Evolutionary conservation across 1,139 yeast genomes (phyloP), one percentile per base, ranked within the genome.

Genomic region (Geotrichum macrosporum): DNA sequence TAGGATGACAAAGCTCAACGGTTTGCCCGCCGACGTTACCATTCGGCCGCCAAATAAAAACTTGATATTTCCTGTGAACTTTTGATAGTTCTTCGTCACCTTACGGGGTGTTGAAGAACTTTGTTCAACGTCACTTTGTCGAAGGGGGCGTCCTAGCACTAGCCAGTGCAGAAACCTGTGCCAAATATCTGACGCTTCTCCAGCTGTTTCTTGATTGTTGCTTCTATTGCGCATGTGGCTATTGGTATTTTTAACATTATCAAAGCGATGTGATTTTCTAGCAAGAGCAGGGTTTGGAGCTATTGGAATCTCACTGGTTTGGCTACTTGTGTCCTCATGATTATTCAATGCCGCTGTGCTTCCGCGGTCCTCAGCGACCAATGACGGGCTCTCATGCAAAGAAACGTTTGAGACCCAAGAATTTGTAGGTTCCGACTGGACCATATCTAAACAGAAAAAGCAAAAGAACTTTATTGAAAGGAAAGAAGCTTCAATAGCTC

Each of bases 11-110:
- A 39, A 68, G 55, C 24, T 77, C 74, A 47, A 58, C 53, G 51
- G 70, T 62, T 50, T 68, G 67, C 46, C 71, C 15, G 50, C 51
- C 0, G 65, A 65, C 1, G 74, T 64, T 31, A 79, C 65, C 39
- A 80, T 60, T 33, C 88, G 64, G 0, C 94, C 94, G 5, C 94
- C 94, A 48, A 77, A 67, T 3, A 81, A 63, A 62, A 75, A 84
- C 3, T 76, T 48, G 40, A 66, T 66, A 33, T 66, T 67, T 38
- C 63, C 57, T n/a, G 54, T 67, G 61, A 66, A 73, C 63, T 57
- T 71, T 66, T 58, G 63, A 70, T 69, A 55, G 70, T 62, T 65
- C 27, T 43, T 43, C 15, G 20, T 19, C n/a, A n/a, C 8, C 4
- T 20, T 10, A 16, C 20, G 20, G 37, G 21, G 5, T 50, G 5